phyloP scores from a whole-genome alignment of 2,329 filamentous ascomycete species.

The Aspergillus proliferans region DNA sequence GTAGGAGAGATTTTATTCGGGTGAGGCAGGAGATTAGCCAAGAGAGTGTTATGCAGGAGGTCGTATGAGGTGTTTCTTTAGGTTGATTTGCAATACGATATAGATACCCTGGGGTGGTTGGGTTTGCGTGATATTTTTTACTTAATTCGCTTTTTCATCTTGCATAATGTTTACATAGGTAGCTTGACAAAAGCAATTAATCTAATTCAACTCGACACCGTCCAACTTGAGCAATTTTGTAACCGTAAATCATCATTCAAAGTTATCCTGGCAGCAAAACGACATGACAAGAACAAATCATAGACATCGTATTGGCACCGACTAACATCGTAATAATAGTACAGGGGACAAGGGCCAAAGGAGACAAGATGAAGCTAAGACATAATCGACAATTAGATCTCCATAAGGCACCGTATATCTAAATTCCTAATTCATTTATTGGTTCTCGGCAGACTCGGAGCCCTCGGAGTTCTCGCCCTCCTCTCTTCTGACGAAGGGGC shows the following conservation, averaged over 20 bases:
- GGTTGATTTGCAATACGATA: background rate
- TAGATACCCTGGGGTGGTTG: background rate
- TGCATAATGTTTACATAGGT: background rate
- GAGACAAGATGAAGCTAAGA: background rate
- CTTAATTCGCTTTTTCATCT: background rate
- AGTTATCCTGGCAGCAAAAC: background rate
- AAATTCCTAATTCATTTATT: slow-evolving; percentile 6
- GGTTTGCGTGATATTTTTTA: background rate
- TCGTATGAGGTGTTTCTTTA: background rate
- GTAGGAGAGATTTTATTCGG: slow-evolving; percentile 19
- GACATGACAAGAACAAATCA: background rate
- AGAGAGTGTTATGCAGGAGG: slow-evolving; percentile 20
- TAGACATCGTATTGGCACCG: background rate
- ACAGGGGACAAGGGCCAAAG: background rate
- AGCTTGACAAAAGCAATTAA: background rate
- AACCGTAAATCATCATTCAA: background rate
- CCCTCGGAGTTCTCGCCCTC: background rate
- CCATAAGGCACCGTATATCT: background rate
- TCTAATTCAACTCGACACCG: background rate
- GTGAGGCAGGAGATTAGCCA: slow-evolving; percentile 30
- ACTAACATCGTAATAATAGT: background rate
- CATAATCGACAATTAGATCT: background rate
- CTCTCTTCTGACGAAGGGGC: slow-evolving; percentile 12
- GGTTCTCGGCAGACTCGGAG: slow-evolving; percentile 3
- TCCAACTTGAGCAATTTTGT: too few relatives aligned